Base-by-base conservation (phyloP, 2,329 filamentous ascomycete genomes). In the Coniochaeta ligniaria region DNA sequence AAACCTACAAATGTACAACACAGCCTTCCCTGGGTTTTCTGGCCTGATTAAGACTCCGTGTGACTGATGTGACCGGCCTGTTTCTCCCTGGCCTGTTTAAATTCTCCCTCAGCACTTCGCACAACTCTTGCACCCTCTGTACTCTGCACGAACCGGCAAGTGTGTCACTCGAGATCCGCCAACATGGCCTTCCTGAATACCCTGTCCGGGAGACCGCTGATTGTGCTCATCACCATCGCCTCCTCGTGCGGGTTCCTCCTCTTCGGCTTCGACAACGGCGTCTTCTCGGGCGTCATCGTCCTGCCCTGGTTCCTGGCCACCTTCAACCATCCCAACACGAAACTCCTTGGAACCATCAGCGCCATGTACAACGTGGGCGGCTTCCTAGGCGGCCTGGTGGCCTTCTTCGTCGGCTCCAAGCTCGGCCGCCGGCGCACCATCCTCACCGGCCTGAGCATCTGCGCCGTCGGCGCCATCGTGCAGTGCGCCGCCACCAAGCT, bases 261-360 rank as follows among this genome's bases (percentile, higher is more conserved):
- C 2, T 73, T 74, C 61, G 78, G 77, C 2, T 81, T 81, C 52
- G 79, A 81, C 33, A 78, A 81, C 64, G 78, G 78, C 47, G 76
- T 80, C 0, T 80, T 80, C 62, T 74, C 76, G 2, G 77, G 77
- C 12, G 77, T 82, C 17, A 70, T 81, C 11, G 73, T 76, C 11
- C 79, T 76, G 38, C 65, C 74, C 16, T 72, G 81, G 57, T 81
- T 76, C 64, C 69, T 80, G 5, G 60, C 68, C 3, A 69, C 73
- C 2, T 76, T 80, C 38, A 61, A 71, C 28, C 63, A 76, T 61
- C 75, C 76, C 1, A 67, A 67, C 16, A 71, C 73, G 22, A 70
- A 70, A 0, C 65, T 75, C 6, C 70, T 73, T 31, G 77, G 76
- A 1, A 75, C 77, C 59, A 75, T 79, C 35, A 75, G 77, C 36